phyloP scores from a whole-genome alignment of 2,329 filamentous ascomycete genomes.

The Claviceps arundinis region DNA sequence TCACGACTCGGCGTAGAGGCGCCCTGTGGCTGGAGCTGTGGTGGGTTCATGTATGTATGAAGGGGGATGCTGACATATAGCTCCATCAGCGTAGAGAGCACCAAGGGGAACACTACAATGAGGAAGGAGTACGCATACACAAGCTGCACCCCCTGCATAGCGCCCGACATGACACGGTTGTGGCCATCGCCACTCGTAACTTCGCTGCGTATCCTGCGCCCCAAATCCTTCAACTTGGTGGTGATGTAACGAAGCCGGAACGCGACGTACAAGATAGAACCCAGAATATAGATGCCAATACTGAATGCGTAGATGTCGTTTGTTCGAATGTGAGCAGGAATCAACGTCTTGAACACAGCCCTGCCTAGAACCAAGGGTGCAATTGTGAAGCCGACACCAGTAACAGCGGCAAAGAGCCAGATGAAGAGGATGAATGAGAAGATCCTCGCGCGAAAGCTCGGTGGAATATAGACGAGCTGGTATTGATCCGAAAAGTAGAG shows the following conservation, averaged over 20 bases:
- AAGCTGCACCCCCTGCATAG: conserved; percentile 31
- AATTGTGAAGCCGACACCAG: conserved; percentile 75
- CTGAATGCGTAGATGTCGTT: conserved; percentile 98
- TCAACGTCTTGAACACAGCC: conserved; percentile 56
- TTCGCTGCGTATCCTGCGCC: conserved; percentile 10
- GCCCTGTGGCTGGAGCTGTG: conserved; percentile 16
- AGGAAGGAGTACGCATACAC: conserved; percentile 66
- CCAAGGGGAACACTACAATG: conserved; percentile 64
- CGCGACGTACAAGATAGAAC: conserved; percentile 49
- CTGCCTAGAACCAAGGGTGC: conserved; percentile 78
- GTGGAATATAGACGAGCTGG: conserved; percentile 67
- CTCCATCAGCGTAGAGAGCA: conserved; percentile 70
- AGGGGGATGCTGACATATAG: conserved; percentile 80
- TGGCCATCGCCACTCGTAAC: conserved; percentile 11
- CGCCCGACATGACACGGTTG: conserved; percentile 15
- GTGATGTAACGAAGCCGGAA: conserved; percentile 35
- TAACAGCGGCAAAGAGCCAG: conserved; percentile 84
- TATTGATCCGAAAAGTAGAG: conserved; percentile 48
- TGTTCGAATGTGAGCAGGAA: conserved; percentile 59
- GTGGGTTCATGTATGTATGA: conserved; percentile 57
- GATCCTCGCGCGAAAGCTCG: conserved; percentile 68
- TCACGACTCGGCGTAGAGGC: conserved; percentile 7
- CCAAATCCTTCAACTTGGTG: conserved; percentile 19
- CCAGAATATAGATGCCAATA: conserved; percentile 72
- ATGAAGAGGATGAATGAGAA: conserved; percentile 78